Conservation (phyloP, 768 basidiomycete species). For the Hericium coralloides region DNA sequence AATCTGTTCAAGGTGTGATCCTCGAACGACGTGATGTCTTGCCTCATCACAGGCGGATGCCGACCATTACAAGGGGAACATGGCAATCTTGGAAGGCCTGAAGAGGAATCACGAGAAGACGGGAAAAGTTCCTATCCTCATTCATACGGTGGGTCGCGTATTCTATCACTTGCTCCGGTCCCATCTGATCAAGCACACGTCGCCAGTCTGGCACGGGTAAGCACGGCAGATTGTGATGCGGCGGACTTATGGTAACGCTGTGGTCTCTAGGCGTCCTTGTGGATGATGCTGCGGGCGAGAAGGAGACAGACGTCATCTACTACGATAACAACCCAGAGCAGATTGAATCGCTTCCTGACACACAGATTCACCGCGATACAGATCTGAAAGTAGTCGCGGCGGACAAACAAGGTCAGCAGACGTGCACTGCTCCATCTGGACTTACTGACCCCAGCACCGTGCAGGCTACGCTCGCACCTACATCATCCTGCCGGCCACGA, state of each 20-base stretch:
- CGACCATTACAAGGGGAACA: background rate
- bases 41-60: background rate
- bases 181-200: slow-evolving; percentile 4
- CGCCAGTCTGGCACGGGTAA: background rate
- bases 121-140: background rate
- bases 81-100: background rate
- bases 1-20: background rate
- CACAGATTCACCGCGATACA: slow-evolving; percentile 39
- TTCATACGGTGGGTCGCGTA: background rate
- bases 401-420: slow-evolving; percentile 33
- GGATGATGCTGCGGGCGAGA: slow-evolving; percentile 11
- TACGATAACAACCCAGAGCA: slow-evolving; percentile 38
- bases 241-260: slow-evolving; percentile 20
- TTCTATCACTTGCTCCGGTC: background rate
- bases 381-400: slow-evolving; percentile 40
- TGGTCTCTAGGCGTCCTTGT: background rate
- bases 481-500: slow-evolving; percentile 46
- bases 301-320: slow-evolving; percentile 31
- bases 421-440: background rate
- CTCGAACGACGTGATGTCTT: background rate
- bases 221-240: background rate
- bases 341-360: slow-evolving; percentile 35
- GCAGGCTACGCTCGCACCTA: slow-evolving; percentile 42
- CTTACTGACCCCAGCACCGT: slow-evolving; percentile 5
- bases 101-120: background rate